Evolutionary conservation across 2,329 filamentous ascomycete species (phyloP), one percentile per base, ranked within the genome.

Genomic region (Penicillium capsulatum): DNA sequence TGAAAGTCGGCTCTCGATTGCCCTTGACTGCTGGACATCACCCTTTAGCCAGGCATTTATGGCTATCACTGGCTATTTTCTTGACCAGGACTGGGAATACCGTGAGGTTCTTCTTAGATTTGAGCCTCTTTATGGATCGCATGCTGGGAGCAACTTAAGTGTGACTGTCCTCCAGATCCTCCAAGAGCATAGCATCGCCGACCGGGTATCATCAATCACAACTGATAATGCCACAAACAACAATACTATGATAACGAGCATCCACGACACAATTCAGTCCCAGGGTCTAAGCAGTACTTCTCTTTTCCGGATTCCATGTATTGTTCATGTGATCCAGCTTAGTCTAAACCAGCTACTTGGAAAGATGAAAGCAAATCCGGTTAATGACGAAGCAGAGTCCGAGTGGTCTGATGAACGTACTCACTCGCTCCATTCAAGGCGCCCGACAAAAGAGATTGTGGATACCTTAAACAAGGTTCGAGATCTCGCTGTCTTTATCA

Each of bases 261-360:
- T 43, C 16, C 17, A 37, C 14, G 30, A 38, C 3, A 10, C 29
- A 13, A 8, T 39, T 7, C 4, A 39, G 20, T 17, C 22, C 15
- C 30, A 33, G 16, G 17, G 34, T 10, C 17, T 33, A 16, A 14
- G 8, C 22, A 29, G 34, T 14, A 4, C 19, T 19, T 8, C 24
- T 13, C 33, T 40, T 17, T 13, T 40, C 17, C 30, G 31, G 10
- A n/a, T 40, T 11, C 38, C 26, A 4, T 40, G 26, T n/a, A 28
- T 40, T 34, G 11, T 17, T 3, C n/a, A 44, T 31, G 8, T 42
- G 1, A 41, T 39, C 24, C 16, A 45, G 24, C 32, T 39, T 8
- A 40, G 42, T 20, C 17, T 46, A 8, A 30, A 43, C 15, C 5
- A 47, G n/a, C 40, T 44, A 10, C 35, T 42, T 47, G 16, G 40